Conservation (phyloP, 1,284 basidiomycete species). For the Boletus austroedulis region DNA sequence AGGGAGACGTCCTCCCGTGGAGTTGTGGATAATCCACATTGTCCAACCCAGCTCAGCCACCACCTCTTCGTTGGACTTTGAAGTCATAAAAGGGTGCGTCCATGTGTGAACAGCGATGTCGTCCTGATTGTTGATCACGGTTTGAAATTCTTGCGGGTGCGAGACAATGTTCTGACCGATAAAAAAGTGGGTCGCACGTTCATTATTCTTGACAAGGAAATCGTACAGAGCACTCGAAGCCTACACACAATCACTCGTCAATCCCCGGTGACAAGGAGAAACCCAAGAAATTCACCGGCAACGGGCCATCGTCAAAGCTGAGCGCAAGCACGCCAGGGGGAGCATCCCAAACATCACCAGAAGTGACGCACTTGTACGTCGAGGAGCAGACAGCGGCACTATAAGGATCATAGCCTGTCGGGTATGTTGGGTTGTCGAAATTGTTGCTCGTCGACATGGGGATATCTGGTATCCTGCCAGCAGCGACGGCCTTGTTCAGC, state of each 20-base stretch:
- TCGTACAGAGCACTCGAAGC: constrained; percentile 41
- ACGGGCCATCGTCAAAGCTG: constrained; percentile 81
- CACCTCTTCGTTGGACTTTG: constrained; percentile 64
- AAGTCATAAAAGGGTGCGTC: constrained; percentile 81
- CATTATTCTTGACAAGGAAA: constrained; percentile 60
- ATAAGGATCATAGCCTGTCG: constrained; percentile 50
- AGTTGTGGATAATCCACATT: constrained; percentile 78
- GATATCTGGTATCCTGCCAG: constrained; percentile 71
- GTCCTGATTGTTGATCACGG: constrained; percentile 49
- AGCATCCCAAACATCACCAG: constrained; percentile 68
- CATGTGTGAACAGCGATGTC: constrained; percentile 82
- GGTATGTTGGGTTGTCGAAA: constrained; percentile 54
- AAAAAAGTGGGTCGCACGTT: constrained; percentile 76
- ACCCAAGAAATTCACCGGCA: constrained; percentile 45
- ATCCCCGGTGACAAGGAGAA: constrained; percentile 30
- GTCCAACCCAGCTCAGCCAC: constrained; percentile 83
- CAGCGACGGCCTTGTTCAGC: constrained; percentile 57
- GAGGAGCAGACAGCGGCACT: constrained; percentile 60
- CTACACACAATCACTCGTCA: constrained; percentile 18
- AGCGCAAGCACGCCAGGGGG: constrained; percentile 57
- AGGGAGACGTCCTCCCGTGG: constrained; percentile 70
- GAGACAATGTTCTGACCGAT: constrained; percentile 72
- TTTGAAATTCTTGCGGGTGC: constrained; percentile 53
- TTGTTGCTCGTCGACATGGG: constrained; percentile 46
- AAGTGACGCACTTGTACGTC: constrained; percentile 59